Conservation (phyloP, 1,284 basidiomycete genomes). For the Cutaneotrichosporon dermatis region DNA sequence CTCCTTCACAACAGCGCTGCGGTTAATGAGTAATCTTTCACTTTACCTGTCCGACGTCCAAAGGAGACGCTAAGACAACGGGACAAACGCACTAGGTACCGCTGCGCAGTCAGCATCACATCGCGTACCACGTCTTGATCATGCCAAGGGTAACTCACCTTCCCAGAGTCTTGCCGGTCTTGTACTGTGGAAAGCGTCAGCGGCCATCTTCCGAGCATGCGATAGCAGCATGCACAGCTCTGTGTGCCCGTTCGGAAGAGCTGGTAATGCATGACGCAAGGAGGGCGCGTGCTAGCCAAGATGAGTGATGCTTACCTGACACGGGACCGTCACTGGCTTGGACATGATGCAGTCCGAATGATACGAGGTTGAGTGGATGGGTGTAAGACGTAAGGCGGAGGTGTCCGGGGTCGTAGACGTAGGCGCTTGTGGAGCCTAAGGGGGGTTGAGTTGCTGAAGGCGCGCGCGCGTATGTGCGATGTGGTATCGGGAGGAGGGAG, state of each 20-base stretch:
- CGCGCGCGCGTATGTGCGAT: no score
- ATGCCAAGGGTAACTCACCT: slow-evolving; percentile 60
- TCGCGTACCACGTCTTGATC: no score
- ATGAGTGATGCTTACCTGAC: slow-evolving; percentile 53
- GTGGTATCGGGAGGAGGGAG: no score
- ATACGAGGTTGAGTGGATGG: not conserved
- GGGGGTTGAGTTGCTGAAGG: no score
- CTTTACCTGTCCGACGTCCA: no score
- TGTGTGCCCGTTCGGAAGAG: no score
- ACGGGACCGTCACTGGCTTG: slow-evolving; percentile 56
- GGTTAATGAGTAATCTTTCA: slow-evolving; percentile 12
- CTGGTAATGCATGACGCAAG: no score
- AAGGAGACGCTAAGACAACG: not conserved
- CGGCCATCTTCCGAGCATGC: not conserved
- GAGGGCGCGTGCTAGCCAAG: no score
- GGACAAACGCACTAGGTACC: slow-evolving; percentile 41
- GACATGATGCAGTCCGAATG: slow-evolving; percentile 13
- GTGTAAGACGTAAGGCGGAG: no score
- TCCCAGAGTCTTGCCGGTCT: slow-evolving; percentile 85
- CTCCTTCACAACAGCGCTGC: slow-evolving; percentile 61
- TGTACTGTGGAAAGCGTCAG: slow-evolving; percentile 59
- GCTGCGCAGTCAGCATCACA: slow-evolving; percentile 24
- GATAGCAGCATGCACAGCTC: no score
- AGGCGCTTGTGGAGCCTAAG: no score
- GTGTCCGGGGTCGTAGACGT: no score